Base-by-base conservation (phyloP, 768 basidiomycete genomes). In the Asterophora parasitica region DNA sequence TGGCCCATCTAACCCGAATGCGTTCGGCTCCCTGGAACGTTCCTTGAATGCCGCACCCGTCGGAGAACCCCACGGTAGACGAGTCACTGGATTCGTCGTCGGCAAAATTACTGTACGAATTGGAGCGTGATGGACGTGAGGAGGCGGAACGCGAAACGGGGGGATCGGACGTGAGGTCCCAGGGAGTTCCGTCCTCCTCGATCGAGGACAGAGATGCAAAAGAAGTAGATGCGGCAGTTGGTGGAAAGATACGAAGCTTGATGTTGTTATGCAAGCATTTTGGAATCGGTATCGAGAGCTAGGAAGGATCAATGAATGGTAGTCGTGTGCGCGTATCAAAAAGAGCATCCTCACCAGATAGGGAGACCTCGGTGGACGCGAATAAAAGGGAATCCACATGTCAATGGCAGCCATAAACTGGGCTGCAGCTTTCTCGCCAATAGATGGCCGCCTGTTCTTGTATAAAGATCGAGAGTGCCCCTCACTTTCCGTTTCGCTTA, bases 361-460 rank as follows among this genome's bases (percentile, higher is more conserved):
- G n/a, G 88, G 88, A 27, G 79, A 79, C 49, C 77, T 73, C 10
- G 87, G 85, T 35, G 88, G 88, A 42, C 68, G 74, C 4, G 78
- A 79, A 16, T 79, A 60, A 48, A 78, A 86, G 5, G 88, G 88
- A 17, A 85, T 75, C 76, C 79, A 81, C 64, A 91, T 73, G 51
- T 88, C 85, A 42, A 91, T 76, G 3, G 82, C 88, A 11, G 83
- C 88, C 84, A 91, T 85, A 62, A 89, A 90, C 38, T 88, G 83
- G 39, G 79, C 72, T 31, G 69, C 71, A 43, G 74, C 78, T 46
- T 75, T 77, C 42, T 85, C 84, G n/a, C 71, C 65, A 44, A 85
- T 53, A 9, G 85, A 85, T 9, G 71, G 57, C 17, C 83, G 71
- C 46, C 84, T 71, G 45, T 68, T 64, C 47, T 64, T 69, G 23